Base-by-base conservation (phyloP, 768 basidiomycete genomes). In the Xanthoconium stramineum region DNA sequence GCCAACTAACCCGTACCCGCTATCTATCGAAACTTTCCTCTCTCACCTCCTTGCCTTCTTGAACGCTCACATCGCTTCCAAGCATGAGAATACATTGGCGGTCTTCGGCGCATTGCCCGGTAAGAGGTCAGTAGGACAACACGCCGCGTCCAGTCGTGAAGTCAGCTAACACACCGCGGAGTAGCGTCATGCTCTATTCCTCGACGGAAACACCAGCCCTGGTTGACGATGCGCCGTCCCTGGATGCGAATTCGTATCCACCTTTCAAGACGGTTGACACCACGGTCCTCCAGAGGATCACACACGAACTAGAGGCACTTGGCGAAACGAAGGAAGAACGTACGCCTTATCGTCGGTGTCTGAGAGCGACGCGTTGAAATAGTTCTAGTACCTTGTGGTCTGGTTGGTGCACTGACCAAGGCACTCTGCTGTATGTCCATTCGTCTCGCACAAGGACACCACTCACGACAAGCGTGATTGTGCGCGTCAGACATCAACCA, bases 371-470 rank as follows among this genome's bases (percentile, higher is more conserved):
- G 37, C 48, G 51, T 28, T 65, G 48, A 64, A 48, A 36, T 19
- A 12, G 9, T 49, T 55, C 19, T 58, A 82, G 86, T 74, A 49
- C 85, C 86, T 14, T 80, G 81, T 61, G 86, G 85, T 3, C 77
- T 99, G 44, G 95, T 98, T 46, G 84, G 91, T 38, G 94, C 95
- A 14, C 72, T 98, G 53, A 89, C 91, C 30, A 98, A 97, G 72
- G 89, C 94, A 4, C 76, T 98, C 15, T 98, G 96, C 66, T 91
- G 94, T 96, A 72, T 50, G 80, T 64, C 6, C 33, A 33, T 32
- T 33, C 43, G 13, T 49, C 45, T 28, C 10, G 12, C 38, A 28
- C 29, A 10, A 40, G 50, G 2, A 3, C 15, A 10, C 9, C 39
- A 11, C 29, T 39, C 37, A 45, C 37, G 19, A 36, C 6, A 24